Base-by-base conservation (phyloP, 1,284 basidiomycete species). In the Gymnopus androsaceus region DNA sequence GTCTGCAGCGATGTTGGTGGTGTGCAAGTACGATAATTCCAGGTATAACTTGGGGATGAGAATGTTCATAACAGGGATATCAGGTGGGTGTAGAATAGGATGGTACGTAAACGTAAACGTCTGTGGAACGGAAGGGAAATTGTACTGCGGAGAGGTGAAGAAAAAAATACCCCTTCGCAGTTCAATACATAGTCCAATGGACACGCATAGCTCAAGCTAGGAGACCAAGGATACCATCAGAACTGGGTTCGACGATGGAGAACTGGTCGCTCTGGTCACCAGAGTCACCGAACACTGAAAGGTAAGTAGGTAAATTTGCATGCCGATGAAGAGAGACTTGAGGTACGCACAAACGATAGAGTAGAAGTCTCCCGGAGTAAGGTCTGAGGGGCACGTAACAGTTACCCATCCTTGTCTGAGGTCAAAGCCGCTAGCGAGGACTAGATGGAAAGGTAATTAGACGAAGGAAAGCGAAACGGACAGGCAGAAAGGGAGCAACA, bases 201-300 rank as follows among this genome's bases (percentile, higher is more conserved):
- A n/a, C n/a, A n/a, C n/a, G n/a, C n/a, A n/a, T n/a, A n/a, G n/a
- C n/a, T n/a, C n/a, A n/a, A n/a, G n/a, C n/a, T n/a, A n/a, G n/a
- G n/a, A n/a, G n/a, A n/a, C n/a, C n/a, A 38, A 42, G 25, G 9
- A 28, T 14, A 33, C n/a, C n/a, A 14, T 33, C 17, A 11, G 19
- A 3, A 33, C 17, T 14, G 3, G 36, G 14, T 11, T 7, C 17
- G 9, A 27, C 23, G 34, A 55, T 72, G 67, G 36, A 33, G 19
- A 56, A 57, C 12, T 47, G 28, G 2, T 48, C 51, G 63, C 54
- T 38, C 23, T 47, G 33, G 56, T 62, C 71, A 58, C 72, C 72
- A 66, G 69, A 69, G 63, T 62, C 33, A 59, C 66, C 61, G 40
- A 19, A 59, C 15, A 56, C 57, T 59, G 41, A 19, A 40, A 17